phyloP scores from a whole-genome alignment of 345 rosid genomes.

The Geranium brycei region DNA sequence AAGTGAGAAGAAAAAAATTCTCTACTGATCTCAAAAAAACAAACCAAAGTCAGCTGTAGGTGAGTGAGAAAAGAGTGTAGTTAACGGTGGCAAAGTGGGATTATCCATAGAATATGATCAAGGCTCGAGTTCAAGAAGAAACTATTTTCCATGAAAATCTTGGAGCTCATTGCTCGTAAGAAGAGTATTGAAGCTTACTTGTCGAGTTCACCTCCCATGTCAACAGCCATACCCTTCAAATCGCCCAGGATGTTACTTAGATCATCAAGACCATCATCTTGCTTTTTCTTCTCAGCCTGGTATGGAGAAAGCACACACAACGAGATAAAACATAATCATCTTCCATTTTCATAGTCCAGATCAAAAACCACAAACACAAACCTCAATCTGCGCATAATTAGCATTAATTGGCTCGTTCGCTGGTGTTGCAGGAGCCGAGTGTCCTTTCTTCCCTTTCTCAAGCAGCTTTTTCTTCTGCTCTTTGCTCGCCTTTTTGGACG shows the following conservation, averaged over 20 bases:
- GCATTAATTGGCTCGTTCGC: slow-evolving; percentile 44
- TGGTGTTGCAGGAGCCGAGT: slow-evolving; percentile 25
- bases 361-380: slow-evolving; percentile 13
- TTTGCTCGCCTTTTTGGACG: slow-evolving; percentile 35
- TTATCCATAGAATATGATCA: too few relatives aligned
- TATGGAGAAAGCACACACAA: neutral
- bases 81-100: too few relatives aligned
- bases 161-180: neutral
- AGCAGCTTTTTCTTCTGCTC: slow-evolving; percentile 60
- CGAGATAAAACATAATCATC: neutral
- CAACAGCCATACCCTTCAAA: slow-evolving; percentile 81
- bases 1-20: too few relatives aligned
- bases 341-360: neutral
- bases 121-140: neutral
- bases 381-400: slow-evolving; percentile 63
- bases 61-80: too few relatives aligned
- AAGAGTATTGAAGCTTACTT: slow-evolving; percentile 27
- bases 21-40: too few relatives aligned
- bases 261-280: slow-evolving; percentile 80
- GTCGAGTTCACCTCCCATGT: slow-evolving; percentile 82
- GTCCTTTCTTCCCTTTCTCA: slow-evolving; percentile 28
- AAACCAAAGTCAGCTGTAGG: too few relatives aligned
- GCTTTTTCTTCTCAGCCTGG: slow-evolving; percentile 72
- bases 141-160: neutral
- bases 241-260: slow-evolving; percentile 71